Evolutionary conservation across 2,329 filamentous ascomycete species (phyloP).

Genomic region (Fusarium sp.): DNA sequence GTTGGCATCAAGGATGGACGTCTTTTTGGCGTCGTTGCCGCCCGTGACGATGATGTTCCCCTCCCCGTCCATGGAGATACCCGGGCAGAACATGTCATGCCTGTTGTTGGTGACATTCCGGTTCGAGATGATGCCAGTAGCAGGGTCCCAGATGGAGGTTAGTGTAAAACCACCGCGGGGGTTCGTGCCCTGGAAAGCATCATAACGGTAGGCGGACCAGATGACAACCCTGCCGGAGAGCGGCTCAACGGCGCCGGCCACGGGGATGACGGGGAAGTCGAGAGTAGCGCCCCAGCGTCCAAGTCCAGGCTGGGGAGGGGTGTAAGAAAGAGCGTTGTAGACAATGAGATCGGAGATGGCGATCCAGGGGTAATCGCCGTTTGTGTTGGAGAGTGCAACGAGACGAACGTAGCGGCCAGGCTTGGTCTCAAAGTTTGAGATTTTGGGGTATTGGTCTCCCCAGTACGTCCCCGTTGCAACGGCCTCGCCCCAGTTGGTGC

Average conservation of each 20-base stretch:
- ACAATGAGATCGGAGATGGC: conserved; percentile 31
- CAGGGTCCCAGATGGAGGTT: conserved; percentile 32
- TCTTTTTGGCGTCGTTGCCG: conserved; percentile 59
- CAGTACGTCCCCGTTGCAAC: conserved; percentile 36
- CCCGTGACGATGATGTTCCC: conserved; percentile 65
- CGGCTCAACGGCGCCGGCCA: conserved; percentile 35
- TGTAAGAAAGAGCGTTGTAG: conserved; percentile 32
- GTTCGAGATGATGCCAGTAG: conserved; percentile 26
- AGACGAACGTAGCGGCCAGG: conserved; percentile 36
- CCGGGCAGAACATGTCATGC: conserved; percentile 68
- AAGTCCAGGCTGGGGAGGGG: conserved; percentile 14
- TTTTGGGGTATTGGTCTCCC: conserved; percentile 27
- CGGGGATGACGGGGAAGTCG: conserved; percentile 34
- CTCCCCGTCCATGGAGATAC: conserved; percentile 59
- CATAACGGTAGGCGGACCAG: conserved; percentile 36
- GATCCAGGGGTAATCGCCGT: conserved; percentile 25
- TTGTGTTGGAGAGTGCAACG: conserved; percentile 19
- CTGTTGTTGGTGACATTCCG: conserved; percentile 51
- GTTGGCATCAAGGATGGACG: conserved; percentile 55
- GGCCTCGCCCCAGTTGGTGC: conserved; percentile 24
- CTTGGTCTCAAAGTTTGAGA: conserved; percentile 35
- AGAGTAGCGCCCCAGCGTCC: conserved; percentile 35
- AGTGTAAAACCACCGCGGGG: conserved; percentile 33
- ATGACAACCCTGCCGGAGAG: conserved; percentile 28
- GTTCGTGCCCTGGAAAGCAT: conserved; percentile 26